Percentiles rank a stretch among this genome's conserved stretches.
Evolutionary conservation across 495 filamentous ascomycete species (phyloP).

Genomic region (Pseudevernia furfuracea): DNA sequence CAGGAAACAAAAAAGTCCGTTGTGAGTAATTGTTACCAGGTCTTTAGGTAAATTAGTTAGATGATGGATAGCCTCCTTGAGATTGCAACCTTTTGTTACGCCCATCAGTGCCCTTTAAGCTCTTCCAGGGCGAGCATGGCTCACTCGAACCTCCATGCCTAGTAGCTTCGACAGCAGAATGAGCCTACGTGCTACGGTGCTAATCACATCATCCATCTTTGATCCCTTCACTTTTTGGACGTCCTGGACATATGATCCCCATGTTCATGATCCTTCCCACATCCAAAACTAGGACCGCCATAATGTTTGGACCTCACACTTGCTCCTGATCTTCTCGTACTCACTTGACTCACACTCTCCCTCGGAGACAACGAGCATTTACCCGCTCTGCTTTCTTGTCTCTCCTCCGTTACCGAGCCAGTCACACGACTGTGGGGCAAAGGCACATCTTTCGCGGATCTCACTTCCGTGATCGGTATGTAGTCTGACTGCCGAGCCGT

Average conservation of each 20-base stretch:
- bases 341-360: conserved; percentile 62
- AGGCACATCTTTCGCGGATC: conserved; percentile 35
- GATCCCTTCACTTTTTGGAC: conserved; percentile 22
- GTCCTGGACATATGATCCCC: conserved; percentile 7
- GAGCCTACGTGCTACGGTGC: too few relatives aligned
- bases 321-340: conserved; percentile 35
- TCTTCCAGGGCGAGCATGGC: not conserved
- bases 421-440: conserved; percentile 44
- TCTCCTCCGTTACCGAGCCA: conserved; percentile 35
- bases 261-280: conserved; percentile 4
- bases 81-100: not conserved
- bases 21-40: not conserved
- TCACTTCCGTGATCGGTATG: conserved; percentile 19
- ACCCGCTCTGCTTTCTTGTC: conserved; percentile 17
- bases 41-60: not conserved
- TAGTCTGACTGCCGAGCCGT: conserved; percentile 30
- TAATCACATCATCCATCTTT: conserved; percentile 11
- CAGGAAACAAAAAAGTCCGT: not conserved
- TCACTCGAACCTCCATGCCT: not conserved
- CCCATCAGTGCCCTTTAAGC: not conserved
- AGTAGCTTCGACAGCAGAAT: not conserved
- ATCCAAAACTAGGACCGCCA: conserved; percentile 10
- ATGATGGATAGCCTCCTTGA: not conserved
- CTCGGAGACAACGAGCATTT: conserved; percentile 43
- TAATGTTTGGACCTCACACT: conserved; percentile 17